These are phyloP conservation scores for Eucalyptus decipiens DNA, from an alignment of 345 rosid species.

Conservation along the genomic window DNA sequence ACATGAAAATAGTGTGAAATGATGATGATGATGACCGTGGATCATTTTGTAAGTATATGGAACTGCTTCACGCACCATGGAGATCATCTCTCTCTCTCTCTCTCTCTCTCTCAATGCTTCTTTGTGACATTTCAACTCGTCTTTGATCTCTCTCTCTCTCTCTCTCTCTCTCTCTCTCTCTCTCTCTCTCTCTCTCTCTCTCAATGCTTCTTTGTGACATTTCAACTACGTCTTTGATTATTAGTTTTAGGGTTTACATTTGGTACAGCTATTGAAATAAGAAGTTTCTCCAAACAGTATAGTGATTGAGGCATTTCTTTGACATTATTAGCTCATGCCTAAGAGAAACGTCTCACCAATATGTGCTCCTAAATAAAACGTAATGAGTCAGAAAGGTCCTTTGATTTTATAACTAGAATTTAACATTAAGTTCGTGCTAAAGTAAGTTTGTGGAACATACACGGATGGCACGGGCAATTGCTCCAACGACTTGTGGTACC, in stretches of 20 bases:
- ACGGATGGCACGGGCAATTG: background rate
- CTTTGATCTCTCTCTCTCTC: background rate
- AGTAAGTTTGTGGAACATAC: background rate
- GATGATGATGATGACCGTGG: background rate
- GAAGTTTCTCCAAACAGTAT: background rate
- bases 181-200: no score
- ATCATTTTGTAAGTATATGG: background rate
- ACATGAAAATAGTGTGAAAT: background rate
- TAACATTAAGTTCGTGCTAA: background rate
- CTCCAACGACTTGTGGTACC: constrained; percentile 36
- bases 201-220: background rate
- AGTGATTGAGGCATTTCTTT: background rate
- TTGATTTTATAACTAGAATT: background rate
- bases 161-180: no score
- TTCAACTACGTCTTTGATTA: background rate
- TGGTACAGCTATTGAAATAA: background rate
- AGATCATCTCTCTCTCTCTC: background rate
- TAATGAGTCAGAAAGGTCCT: background rate
- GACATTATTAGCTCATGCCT: background rate
- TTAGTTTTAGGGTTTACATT: background rate
- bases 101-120: background rate
- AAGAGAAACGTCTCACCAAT: background rate
- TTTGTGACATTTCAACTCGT: background rate
- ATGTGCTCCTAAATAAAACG: background rate
- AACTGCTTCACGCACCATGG: background rate